Base-by-base conservation (phyloP, 768 basidiomycete genomes). In the Dioszegia crocea region DNA sequence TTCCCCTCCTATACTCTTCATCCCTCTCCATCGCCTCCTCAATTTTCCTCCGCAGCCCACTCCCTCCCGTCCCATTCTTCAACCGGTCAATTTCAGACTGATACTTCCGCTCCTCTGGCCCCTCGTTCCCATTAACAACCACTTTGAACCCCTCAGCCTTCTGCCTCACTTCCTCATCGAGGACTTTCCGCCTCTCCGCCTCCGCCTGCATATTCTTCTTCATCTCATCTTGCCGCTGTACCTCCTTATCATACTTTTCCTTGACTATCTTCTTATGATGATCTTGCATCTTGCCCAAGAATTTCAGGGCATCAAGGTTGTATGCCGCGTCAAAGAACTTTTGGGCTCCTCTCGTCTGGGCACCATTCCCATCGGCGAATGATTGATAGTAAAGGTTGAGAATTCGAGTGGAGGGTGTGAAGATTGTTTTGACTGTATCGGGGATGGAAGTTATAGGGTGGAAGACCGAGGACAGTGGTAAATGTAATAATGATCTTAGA, bases 61-160 rank as follows among this genome's bases (percentile, higher is more conserved):
- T 47, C 31, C 41, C 38, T 44, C 47, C 46, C 26, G 23, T 9
- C 26, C 47, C 38, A 19, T n/a, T 39, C 39, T 45, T 50, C 24
- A 40, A 19, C 39, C 57, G 10, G 10, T 52, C 50, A 8, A 41
- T 33, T 21, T 47, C 47, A 9, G 9, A 23, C 50, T 46, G 4
- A 29, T 19, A 50, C 31, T 26, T 29, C 46, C 5, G 4, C 19
- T 24, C 21, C 31, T 1, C 19, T 19, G 5, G 30, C n/a, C 33
- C 30, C 36, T 3, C 14, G 88, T 2, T 86, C 85, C n/a, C n/a
- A n/a, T n/a, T n/a, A n/a, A n/a, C n/a, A n/a, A n/a, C n/a, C 4
- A 82, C 84, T 59, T 96, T 81, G 48, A 97, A 81, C 65, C 89
- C 88, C 80, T 87, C 89, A 3, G 91, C 86, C 0, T 89, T 91